Evolutionary conservation across 805 yeast species (phyloP), one percentile per base, ranked within the genome.

Genomic region (Saturnispora bothae): DNA sequence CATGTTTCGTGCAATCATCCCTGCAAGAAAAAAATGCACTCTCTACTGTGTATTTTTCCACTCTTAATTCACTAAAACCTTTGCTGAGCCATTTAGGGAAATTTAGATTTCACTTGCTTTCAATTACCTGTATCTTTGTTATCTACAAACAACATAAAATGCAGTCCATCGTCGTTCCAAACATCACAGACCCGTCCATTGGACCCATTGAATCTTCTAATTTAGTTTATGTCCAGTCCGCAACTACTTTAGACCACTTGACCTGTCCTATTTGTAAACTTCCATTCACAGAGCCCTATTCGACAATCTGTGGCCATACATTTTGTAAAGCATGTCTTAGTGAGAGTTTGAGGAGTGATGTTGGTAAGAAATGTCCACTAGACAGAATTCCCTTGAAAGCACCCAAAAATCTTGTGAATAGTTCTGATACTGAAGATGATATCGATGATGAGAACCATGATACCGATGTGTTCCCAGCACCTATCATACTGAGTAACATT

Each of bases 241-340:
- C 33, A 1, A 33, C 33, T 10, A 39, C 49, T 4, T 44, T 54
- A 2, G 62, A 59, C 17, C 64, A 61, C 41, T 42, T 61, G 26
- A 49, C 48, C 28, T 71, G 86, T 46, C 83, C 85, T 3, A 72
- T 78, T n/a, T 78, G 86, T 53, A 77, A 73, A 43, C 68, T 69
- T 28, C 81, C 82, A 4, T 71, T 78, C 44, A 63, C 74, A 6
- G 64, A 64, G 26, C 85, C 86, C 1, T 60, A 68, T 44, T 70
- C 78, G 5, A 79, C 85, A 1, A 53, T 64, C 2, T 78, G 86
- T 56, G 81, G 82, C 1, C 85, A 78, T 50, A 74, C 81, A 0
- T 78, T 78, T 47, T 78, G 86, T 53, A 61, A 63, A 39, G 61
- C 57, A 9, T 78, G 85, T 48, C 59, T 78, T 4, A 47, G 52